Evolutionary conservation across 169 alveolate genomes (phyloP).

Genomic region (Blepharisma undulans): DNA sequence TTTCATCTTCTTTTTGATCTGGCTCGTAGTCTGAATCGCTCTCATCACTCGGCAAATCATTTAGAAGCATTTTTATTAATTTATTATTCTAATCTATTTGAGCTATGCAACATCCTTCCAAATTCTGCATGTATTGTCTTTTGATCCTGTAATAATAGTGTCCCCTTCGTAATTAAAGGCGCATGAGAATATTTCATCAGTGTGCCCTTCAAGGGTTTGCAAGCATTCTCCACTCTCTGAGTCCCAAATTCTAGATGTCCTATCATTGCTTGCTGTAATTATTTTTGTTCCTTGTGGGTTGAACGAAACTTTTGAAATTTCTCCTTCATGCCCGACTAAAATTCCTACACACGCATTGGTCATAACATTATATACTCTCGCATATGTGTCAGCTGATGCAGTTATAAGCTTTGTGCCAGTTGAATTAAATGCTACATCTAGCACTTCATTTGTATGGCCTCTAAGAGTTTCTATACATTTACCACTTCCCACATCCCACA

Average conservation of each 20-base stretch:
- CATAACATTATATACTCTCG: conserved; percentile 82
- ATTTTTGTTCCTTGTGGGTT: conserved; percentile 86
- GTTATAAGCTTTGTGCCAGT: conserved; percentile 87
- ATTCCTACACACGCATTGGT: conserved; percentile 81
- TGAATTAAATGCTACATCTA: conserved; percentile 86
- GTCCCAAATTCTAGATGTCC: conserved; percentile 85
- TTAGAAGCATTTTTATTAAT: not conserved
- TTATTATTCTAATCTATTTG: not conserved
- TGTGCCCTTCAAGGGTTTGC: conserved; percentile 84
- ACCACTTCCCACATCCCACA: conserved; percentile 86
- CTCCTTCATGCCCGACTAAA: conserved; percentile 86
- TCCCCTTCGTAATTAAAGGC: conserved; percentile 91
- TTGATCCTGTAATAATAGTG: conserved; percentile 84
- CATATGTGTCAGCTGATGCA: conserved; percentile 84
- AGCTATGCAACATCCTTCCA: conserved; percentile 9
- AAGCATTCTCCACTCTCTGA: conserved; percentile 82
- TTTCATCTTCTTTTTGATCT: not conserved
- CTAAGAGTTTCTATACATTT: conserved; percentile 75
- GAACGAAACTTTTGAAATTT: conserved; percentile 85
- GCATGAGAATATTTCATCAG: conserved; percentile 83
- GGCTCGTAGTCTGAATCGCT: conserved; percentile 2
- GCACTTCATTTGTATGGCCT: conserved; percentile 86
- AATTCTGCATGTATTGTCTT: conserved; percentile 61
- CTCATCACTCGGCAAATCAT: not conserved
- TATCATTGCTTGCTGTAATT: conserved; percentile 86